phyloP scores from a whole-genome alignment of 176 grass and related monocot species.

The Puya raimondii region DNA sequence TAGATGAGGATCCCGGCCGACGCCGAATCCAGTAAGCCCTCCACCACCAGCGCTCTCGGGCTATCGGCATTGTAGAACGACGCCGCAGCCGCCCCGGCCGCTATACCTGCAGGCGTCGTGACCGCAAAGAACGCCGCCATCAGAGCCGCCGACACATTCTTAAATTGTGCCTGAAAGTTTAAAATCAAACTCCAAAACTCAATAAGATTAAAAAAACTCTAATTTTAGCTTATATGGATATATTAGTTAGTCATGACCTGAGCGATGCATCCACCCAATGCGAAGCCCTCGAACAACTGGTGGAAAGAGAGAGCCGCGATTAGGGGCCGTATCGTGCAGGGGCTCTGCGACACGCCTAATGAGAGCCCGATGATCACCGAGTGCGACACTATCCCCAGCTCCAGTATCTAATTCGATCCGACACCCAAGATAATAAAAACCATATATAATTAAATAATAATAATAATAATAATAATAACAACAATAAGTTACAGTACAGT shows the following conservation, averaged over 20 bases:
- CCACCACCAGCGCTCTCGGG: conserved; percentile 60
- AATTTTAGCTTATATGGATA: too few species aligned
- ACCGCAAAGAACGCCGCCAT: conserved; percentile 75
- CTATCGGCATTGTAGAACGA: conserved; percentile 61
- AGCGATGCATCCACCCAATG: conserved; percentile 60
- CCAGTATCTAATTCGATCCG: conserved; percentile 31
- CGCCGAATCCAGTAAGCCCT: conserved; percentile 52
- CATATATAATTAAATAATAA: too few species aligned
- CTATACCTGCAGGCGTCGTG: conserved; percentile 72
- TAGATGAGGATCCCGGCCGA: conserved; percentile 76
- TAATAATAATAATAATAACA: neutral
- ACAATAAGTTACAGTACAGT: too few species aligned
- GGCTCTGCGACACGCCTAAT: conserved; percentile 54
- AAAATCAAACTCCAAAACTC: neutral
- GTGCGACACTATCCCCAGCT: conserved; percentile 74
- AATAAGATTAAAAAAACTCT: too few species aligned
- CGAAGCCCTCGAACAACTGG: conserved; percentile 79
- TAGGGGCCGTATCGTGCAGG: conserved; percentile 54
- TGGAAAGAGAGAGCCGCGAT: conserved; percentile 68
- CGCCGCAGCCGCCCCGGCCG: conserved; percentile 47
- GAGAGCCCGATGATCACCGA: conserved; percentile 64
- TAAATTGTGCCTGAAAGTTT: conserved; percentile 50
- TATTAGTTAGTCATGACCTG: conserved; percentile 6
- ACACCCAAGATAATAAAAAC: neutral
- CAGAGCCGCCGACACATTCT: conserved; percentile 30